These are phyloP conservation scores for Nidula niveotomentosa DNA, from an alignment of 1,284 basidiomycete genomes.

Conservation along the genomic window DNA sequence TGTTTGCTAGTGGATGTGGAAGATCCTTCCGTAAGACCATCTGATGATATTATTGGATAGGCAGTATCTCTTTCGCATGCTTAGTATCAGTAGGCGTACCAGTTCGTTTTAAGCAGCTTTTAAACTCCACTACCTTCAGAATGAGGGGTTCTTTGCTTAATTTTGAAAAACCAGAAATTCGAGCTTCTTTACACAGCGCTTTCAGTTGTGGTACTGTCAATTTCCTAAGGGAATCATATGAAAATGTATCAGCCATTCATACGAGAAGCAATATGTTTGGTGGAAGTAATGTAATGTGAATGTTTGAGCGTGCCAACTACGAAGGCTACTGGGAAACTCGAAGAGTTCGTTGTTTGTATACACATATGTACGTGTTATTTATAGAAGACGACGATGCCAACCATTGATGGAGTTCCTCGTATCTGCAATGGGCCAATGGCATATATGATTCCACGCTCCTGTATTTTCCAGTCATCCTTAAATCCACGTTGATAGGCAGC, in stretches of 20 bases:
- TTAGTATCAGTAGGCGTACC: too few relatives aligned
- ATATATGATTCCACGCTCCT: too few relatives aligned
- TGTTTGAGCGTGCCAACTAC: too few relatives aligned
- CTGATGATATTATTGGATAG: too few relatives aligned
- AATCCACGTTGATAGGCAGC: too few relatives aligned
- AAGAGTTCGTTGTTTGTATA: not conserved
- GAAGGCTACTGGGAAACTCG: not conserved
- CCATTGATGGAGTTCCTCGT: too few relatives aligned
- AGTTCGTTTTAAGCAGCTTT: not conserved
- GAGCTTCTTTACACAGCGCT: conserved; percentile 61
- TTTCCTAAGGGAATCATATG: conserved; percentile 21
- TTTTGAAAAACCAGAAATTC: conserved; percentile 65
- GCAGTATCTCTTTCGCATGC: too few relatives aligned
- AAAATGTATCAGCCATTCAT: not conserved
- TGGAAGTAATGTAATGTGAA: not conserved
- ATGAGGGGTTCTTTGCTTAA: conserved; percentile 58
- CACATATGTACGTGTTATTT: not conserved
- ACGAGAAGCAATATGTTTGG: not conserved
- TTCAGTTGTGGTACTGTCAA: conserved; percentile 64
- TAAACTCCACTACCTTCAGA: conserved; percentile 38
- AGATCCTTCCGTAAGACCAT: too few relatives aligned
- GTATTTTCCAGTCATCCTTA: too few relatives aligned
- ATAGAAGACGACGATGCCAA: not conserved
- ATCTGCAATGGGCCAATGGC: too few relatives aligned
- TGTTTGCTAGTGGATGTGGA: too few relatives aligned